Conservation (phyloP, 495 filamentous ascomycete genomes). For the Aspergillus egyptiacus region DNA sequence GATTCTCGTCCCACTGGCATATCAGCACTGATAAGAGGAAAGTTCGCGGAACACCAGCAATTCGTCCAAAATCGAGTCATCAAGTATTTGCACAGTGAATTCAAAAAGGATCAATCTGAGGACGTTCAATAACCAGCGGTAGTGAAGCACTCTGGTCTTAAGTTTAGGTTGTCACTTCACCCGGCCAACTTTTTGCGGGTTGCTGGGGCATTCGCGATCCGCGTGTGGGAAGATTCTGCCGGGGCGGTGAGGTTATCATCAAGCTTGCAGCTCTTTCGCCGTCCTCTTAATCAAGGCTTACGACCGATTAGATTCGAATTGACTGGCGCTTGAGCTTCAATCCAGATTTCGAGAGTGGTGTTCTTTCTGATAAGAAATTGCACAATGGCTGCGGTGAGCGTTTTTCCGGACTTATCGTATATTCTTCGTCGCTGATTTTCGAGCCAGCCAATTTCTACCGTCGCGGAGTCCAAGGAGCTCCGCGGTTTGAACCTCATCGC, state of each 20-base stretch:
- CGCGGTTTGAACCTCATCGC: constrained; percentile 93
- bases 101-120: too few relatives aligned
- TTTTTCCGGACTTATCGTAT: not conserved
- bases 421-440: constrained; percentile 10
- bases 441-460: constrained; percentile 75
- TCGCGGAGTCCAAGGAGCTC: constrained; percentile 90
- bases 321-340: not conserved
- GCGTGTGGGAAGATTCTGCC: constrained; percentile 18
- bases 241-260: constrained; percentile 21
- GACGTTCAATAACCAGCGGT: too few relatives aligned
- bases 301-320: constrained; percentile 13
- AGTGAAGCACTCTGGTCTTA: not conserved
- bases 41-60: not conserved
- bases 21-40: not conserved
- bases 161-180: not conserved
- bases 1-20: not conserved
- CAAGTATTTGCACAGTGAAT: not conserved
- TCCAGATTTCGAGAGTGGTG: constrained; percentile 1
- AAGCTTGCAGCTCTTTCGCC: constrained; percentile 12
- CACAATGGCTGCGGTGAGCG: constrained; percentile 40
- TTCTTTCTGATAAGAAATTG: constrained; percentile 1
- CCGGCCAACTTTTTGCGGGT: not conserved
- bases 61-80: not conserved
- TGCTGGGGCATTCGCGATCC: not conserved
- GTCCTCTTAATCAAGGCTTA: constrained; percentile 8